Conservation (phyloP, 805 yeast species). For the Saccharomycopsis guyanensis region DNA sequence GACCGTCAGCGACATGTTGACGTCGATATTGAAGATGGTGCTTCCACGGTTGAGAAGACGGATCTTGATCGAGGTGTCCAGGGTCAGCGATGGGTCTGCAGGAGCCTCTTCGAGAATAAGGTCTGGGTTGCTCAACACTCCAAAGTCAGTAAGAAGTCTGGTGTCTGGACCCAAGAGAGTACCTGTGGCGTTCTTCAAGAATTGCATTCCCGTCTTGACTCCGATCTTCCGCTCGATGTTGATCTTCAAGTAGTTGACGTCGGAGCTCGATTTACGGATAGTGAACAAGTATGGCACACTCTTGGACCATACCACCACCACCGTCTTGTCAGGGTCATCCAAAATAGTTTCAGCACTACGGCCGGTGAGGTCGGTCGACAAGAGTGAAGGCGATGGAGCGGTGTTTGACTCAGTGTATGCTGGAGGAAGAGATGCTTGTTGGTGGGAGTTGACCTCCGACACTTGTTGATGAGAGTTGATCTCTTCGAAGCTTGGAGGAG, state of each 20-base stretch:
- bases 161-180: not conserved
- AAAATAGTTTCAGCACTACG: not conserved
- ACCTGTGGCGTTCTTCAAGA: not conserved
- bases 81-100: not conserved
- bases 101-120: not conserved
- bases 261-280: not conserved
- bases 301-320: constrained; percentile 6
- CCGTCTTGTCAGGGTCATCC: not conserved
- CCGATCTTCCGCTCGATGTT: not conserved
- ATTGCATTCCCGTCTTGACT: not conserved
- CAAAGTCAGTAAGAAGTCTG: not conserved
- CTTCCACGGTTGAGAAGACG: constrained; percentile 3
- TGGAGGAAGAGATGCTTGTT: not conserved
- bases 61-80: not conserved
- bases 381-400: not conserved
- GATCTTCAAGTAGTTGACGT: not conserved
- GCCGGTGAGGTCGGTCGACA: not conserved
- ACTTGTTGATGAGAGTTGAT: not conserved
- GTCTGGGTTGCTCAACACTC: not conserved
- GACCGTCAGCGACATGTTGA: not conserved
- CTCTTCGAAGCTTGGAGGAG: constrained; percentile 4
- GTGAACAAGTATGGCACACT: constrained; percentile 1
- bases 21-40: not conserved
- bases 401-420: not conserved
- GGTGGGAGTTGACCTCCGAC: not conserved